Evolutionary conservation across 345 rosid species (phyloP).

Genomic region (Salix koriyanagi): DNA sequence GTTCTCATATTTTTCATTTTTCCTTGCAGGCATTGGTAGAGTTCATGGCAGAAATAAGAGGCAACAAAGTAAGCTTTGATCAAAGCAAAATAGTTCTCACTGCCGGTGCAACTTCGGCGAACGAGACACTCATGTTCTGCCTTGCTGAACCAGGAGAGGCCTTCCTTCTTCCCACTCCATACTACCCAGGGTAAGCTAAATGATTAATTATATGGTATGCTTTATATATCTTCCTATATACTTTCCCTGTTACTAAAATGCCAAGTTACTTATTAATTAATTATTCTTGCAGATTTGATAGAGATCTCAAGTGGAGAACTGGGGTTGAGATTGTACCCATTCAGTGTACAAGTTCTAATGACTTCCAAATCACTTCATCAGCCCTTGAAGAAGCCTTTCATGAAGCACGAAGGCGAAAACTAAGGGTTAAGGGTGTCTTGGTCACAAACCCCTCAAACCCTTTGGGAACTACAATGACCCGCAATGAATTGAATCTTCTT

Average conservation of each 20-base stretch:
- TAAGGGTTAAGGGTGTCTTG: slow-evolving; percentile 23
- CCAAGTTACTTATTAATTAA: too few species aligned
- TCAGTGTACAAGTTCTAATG: slow-evolving; percentile 26
- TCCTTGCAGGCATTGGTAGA: slow-evolving; percentile 16
- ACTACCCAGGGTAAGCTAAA: slow-evolving; percentile 28
- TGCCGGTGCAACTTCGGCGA: slow-evolving; percentile 36
- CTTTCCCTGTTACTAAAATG: too few species aligned
- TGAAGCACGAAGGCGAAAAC: slow-evolving; percentile 5
- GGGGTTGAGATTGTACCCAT: slow-evolving; percentile 33
- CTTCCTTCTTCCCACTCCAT: slow-evolving; percentile 33
- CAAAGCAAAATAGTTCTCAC: slow-evolving; percentile 29
- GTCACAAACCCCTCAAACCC: slow-evolving; percentile 35
- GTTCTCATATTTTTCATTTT: not conserved
- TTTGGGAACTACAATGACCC: slow-evolving; percentile 22
- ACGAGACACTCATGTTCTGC: slow-evolving; percentile 31
- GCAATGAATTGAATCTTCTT: slow-evolving; percentile 15
- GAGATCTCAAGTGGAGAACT: slow-evolving; percentile 35
- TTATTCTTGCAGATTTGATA: slow-evolving; percentile 22
- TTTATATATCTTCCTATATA: not conserved
- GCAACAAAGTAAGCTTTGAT: slow-evolving; percentile 26
- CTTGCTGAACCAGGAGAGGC: slow-evolving; percentile 31
- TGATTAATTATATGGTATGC: too few species aligned
- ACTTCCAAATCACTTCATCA: slow-evolving; percentile 15
- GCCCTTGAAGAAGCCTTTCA: slow-evolving; percentile 20
- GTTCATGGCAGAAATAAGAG: slow-evolving; percentile 25